phyloP scores from a whole-genome alignment of 2,329 filamentous ascomycete species.

The Neocatenulostroma microsporum region DNA sequence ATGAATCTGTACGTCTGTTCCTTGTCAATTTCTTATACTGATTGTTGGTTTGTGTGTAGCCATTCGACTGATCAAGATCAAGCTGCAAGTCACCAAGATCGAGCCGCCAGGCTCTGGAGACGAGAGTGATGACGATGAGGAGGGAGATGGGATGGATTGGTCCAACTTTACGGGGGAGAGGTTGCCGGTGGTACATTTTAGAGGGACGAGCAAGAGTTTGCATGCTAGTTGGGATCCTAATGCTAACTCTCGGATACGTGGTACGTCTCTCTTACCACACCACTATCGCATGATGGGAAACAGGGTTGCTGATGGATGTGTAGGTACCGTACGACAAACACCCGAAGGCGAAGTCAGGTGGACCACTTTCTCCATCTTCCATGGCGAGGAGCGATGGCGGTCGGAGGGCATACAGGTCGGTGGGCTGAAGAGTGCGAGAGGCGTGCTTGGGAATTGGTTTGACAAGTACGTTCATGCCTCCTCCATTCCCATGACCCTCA shows the following conservation, averaged over 20 bases:
- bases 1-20: constrained; percentile 27
- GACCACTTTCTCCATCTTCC: constrained; percentile 60
- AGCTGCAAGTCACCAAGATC: constrained; percentile 53
- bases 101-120: constrained; percentile 53
- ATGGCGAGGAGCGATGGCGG: constrained; percentile 63
- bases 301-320: constrained; percentile 9
- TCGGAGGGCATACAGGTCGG: constrained; percentile 70
- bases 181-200: constrained; percentile 61
- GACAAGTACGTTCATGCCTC: constrained; percentile 49
- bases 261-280: constrained; percentile 36
- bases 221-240: constrained; percentile 62
- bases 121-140: constrained; percentile 26
- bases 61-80: constrained; percentile 62
- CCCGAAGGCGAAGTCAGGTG: constrained; percentile 64
- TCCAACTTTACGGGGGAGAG: constrained; percentile 22
- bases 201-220: constrained; percentile 53
- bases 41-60: constrained; percentile 34
- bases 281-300: background rate
- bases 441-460: constrained; percentile 70
- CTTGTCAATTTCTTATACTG: constrained; percentile 12
- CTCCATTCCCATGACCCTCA: background rate
- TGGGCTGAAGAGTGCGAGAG: constrained; percentile 55
- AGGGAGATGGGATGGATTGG: constrained; percentile 21
- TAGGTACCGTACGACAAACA: constrained; percentile 57
- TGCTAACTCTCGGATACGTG: constrained; percentile 58